Base-by-base conservation (phyloP, 768 basidiomycete species). In the Boletus subcaerulescens region DNA sequence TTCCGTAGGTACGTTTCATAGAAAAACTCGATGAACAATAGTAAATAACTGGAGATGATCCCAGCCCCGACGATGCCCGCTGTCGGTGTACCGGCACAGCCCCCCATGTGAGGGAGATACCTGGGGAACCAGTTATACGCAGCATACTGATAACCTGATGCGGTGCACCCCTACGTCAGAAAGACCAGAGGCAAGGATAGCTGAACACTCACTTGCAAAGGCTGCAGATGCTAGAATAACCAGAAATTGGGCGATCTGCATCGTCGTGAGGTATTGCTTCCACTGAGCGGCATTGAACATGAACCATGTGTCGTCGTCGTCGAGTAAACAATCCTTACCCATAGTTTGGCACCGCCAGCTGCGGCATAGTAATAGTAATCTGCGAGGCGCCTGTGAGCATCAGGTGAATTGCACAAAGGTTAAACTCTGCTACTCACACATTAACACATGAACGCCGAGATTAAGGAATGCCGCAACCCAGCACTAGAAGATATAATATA, bases 361-460 rank as follows among this genome's bases (percentile, higher is more conserved):
- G 93, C 92, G 24, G 93, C 93, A 71, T 87, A 97, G 76, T 98
- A 98, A 75, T 98, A 98, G 74, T 97, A 98, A 77, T 98, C 93
- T 94, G 66, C 11, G 15, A 24, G 47, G 22, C 38, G 49, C 45
- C 35, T 18, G 13, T 47, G 35, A 59, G 45, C 14, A 13, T 38
- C 18, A 32, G 49, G 56, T 29, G 51, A 18, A 39, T 31, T 12
- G 38, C 45, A 44, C 18, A 45, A 44, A 32, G 11, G 24, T 18
- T 38, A 15, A 22, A 36, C 41, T 29, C 29, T 29, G 29, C 29
- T 29, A 80, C 88, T 67, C 72, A 93, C 91, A 98, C 95, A 98
- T 98, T 62, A 96, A 73, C 65, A 97, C 93, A 74, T 98, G 95
- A 50, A 98, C 93, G 45, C 79, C 74, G 52, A 97, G 77, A 77